phyloP scores from a whole-genome alignment of 306 rosid genomes.

The Pyrus betulifolia region DNA sequence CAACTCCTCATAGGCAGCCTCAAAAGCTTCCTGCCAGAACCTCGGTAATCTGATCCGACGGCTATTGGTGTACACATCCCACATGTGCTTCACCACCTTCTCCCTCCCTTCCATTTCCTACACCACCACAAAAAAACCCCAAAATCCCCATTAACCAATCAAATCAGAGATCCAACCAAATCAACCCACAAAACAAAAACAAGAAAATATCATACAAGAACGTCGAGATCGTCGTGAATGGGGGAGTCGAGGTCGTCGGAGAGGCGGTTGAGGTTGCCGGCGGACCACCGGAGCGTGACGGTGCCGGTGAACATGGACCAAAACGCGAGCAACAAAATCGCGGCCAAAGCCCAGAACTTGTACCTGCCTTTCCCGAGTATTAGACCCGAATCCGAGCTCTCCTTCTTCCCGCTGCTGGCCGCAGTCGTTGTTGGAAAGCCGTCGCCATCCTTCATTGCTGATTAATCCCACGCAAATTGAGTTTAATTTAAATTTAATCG shows the following conservation, averaged over 20 bases:
- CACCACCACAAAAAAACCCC: not conserved
- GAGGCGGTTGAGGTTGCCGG: constrained; percentile 66
- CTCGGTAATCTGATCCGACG: constrained; percentile 86
- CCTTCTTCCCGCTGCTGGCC: constrained; percentile 41
- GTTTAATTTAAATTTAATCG: not conserved
- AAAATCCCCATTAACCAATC: not conserved
- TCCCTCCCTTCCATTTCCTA: constrained; percentile 99
- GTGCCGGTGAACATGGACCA: constrained; percentile 99
- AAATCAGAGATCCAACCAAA: constrained; percentile 18
- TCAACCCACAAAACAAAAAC: not conserved
- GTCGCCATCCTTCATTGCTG: constrained; percentile 81
- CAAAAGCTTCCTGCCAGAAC: constrained; percentile 94
- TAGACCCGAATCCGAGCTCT: constrained; percentile 44
- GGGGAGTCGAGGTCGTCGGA: constrained; percentile 53
- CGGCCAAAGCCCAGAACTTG: constrained; percentile 93
- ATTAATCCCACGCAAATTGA: constrained; percentile 12
- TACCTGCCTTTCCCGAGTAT: constrained; percentile 68
- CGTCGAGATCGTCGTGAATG: constrained; percentile 83
- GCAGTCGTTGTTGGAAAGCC: constrained; percentile 69
- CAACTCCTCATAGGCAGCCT: constrained; percentile 92
- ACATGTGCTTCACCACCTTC: constrained; percentile 95
- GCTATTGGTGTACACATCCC: constrained; percentile 89
- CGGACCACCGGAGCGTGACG: constrained; percentile 92
- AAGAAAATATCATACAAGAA: constrained; percentile 38
- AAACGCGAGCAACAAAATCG: constrained; percentile 81